phyloP scores from a whole-genome alignment of 129 eudicot genomes.

The Saposhnikovia divaricata region DNA sequence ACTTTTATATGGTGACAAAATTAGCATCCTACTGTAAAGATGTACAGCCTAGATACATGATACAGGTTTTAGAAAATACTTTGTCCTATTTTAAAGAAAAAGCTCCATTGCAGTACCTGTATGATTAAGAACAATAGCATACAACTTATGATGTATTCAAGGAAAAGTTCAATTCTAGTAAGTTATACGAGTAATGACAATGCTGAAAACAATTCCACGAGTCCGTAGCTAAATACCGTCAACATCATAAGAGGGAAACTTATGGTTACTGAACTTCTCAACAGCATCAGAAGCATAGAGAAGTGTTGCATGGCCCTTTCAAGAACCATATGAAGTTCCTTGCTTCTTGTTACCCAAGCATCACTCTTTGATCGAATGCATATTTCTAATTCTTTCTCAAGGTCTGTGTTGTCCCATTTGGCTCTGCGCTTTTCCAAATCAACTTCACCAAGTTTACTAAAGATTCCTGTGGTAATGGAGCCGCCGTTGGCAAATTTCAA shows the following conservation, averaged over 20 bases:
- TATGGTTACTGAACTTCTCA: constrained; percentile 72
- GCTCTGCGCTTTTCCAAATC: constrained; percentile 54
- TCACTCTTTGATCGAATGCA: constrained; percentile 49
- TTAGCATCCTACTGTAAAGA: no score
- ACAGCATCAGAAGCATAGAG: constrained; percentile 93
- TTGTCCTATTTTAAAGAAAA: constrained; percentile 41
- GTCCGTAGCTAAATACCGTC: not conserved
- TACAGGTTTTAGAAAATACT: not conserved
- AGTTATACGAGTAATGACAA: no score
- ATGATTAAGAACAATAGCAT: not conserved
- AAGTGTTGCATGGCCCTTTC: constrained; percentile 89
- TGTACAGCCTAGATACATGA: not conserved
- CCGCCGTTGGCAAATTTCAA: no score
- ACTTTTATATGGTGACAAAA: no score
- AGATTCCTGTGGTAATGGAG: no score
- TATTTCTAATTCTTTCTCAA: constrained; percentile 57
- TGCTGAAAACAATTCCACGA: not conserved
- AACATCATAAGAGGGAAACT: not conserved
- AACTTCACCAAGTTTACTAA: no score
- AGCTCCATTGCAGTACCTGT: constrained; percentile 65
- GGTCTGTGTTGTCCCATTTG: constrained; percentile 37
- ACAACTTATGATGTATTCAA: no score
- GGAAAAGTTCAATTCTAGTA: no score
- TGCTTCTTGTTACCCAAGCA: constrained; percentile 89
- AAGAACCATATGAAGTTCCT: constrained; percentile 85